Evolutionary conservation across 2,329 filamentous ascomycete genomes (phyloP), one percentile per base, ranked within the genome.

Genomic region (Beauveria pseudobassiana): DNA sequence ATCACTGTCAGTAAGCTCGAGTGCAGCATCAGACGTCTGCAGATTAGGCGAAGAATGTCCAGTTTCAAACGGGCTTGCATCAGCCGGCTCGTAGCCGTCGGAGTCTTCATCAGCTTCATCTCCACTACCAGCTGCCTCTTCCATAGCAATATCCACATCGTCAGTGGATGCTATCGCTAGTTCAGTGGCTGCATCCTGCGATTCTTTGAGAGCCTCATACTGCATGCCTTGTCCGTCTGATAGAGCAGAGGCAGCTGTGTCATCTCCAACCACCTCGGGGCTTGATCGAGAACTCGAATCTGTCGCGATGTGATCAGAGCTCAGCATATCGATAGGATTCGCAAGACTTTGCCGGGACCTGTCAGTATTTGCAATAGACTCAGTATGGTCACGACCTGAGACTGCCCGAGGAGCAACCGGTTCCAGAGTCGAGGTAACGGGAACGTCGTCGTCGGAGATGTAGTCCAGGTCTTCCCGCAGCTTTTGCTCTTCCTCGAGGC

Each of bases 61-160:
- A 61, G 64, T 59, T 53, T 68, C 20, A 40, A 67, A 24, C 59
- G 68, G 61, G 16, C 67, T 67, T 4, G 74, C 75, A 59, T 78
- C 79, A 20, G 81, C 81, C 53, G 83, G 83, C 64, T 87, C 82
- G 66, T 86, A 85, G 54, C 74, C 78, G 63, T 85, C 83, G 2
- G 81, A 81, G 26, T 64, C 67, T 22, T 67, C 64, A 38, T 63
- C 64, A 5, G 61, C 59, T 46, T 70, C 68, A 26, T 66, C 65
- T 26, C 61, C 52, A 20, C 54, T 62, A 16, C 54, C 48, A 20
- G 12, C 40, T 10, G 49, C 45, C 38, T 65, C 65, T 20, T 57
- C 58, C 65, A 66, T 67, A 28, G 53, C 60, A 43, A 64, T 48
- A 59, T 67, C 64, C 22, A 45, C 58, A 42, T 60, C 56, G 34